Percentiles rank a stretch among this genome's conserved stretches.
Evolutionary conservation across 2,329 filamentous ascomycete genomes (phyloP).

Genomic region (Aspergillus sojae): DNA sequence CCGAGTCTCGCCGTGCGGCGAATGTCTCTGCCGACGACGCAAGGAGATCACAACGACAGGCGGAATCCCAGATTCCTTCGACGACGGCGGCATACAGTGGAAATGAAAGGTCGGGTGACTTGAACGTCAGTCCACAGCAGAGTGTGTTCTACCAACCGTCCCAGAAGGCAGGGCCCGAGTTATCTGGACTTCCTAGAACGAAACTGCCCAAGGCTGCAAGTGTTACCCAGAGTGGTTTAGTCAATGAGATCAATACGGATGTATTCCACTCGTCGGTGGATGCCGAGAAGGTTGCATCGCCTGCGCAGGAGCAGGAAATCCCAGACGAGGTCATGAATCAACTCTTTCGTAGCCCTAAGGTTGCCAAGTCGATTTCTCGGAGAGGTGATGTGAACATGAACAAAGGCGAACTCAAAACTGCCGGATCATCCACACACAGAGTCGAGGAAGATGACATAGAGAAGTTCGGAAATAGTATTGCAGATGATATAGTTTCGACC

Average conservation of each 20-base stretch:
- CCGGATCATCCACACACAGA: not conserved
- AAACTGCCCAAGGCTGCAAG: conserved; percentile 59
- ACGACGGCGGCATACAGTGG: conserved; percentile 47
- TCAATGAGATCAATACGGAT: conserved; percentile 56
- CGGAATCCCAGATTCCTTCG: conserved; percentile 57
- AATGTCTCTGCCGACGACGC: conserved; percentile 46
- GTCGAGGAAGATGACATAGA: conserved; percentile 44
- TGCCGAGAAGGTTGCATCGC: conserved; percentile 16
- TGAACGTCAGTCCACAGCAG: conserved; percentile 56
- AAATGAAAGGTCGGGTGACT: conserved; percentile 28
- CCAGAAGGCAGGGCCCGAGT: conserved; percentile 47
- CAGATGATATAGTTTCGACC: conserved; percentile 17
- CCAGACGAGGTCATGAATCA: conserved; percentile 63
- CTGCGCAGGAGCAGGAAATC: conserved; percentile 44
- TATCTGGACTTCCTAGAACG: conserved; percentile 57
- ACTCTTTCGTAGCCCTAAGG: conserved; percentile 63
- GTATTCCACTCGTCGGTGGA: conserved; percentile 51
- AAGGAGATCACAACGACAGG: conserved; percentile 50
- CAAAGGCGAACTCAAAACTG: not conserved
- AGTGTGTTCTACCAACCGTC: conserved; percentile 61
- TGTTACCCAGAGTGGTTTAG: conserved; percentile 47
- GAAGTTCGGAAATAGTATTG: conserved; percentile 22
- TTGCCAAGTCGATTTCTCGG: conserved; percentile 58
- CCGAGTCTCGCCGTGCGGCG: conserved; percentile 22
- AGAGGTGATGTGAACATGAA: conserved; percentile 32